These are phyloP conservation scores for Linaria vulgaris DNA, from an alignment of 257 asterid genomes.

Conservation along the genomic window DNA sequence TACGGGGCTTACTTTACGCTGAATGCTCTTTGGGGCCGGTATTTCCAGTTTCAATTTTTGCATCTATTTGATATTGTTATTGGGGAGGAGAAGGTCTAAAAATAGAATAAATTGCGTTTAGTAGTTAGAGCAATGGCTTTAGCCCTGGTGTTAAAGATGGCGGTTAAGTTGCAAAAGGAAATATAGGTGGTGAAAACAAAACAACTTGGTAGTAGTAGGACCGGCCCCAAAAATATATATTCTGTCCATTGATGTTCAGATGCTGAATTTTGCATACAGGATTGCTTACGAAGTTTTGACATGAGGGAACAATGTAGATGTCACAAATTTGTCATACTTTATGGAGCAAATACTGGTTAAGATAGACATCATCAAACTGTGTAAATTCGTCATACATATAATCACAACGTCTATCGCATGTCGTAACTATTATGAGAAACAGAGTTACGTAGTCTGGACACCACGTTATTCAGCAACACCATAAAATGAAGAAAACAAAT, in stretches of 20 bases:
- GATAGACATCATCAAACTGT: not conserved
- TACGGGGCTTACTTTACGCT: not conserved
- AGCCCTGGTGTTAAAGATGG: not conserved
- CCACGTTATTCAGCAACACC: not conserved
- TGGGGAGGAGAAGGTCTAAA: not conserved
- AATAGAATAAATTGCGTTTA: too few relatives aligned
- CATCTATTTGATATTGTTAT: too few relatives aligned
- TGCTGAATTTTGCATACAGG: too few relatives aligned
- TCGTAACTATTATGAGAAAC: not conserved
- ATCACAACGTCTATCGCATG: not conserved
- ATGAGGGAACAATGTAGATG: not conserved
- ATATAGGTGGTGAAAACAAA: not conserved
- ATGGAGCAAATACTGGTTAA: constrained; percentile 10
- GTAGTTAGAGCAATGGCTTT: too few relatives aligned
- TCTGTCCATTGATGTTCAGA: too few relatives aligned
- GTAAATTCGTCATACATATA: not conserved
- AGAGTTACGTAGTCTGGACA: too few relatives aligned
- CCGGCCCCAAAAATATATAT: too few relatives aligned
- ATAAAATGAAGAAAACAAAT: not conserved
- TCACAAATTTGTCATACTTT: not conserved
- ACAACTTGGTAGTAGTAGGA: too few relatives aligned
- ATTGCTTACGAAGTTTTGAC: not conserved
- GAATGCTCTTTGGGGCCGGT: not conserved
- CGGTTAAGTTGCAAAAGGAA: not conserved
- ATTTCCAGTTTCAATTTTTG: constrained; percentile 6